A percentile compares a stretch with the other conserved stretches of the same genome.
Evolutionary conservation across 192 early-diverging fungal genomes (phyloP).

Genomic region (Coemansia erecta): DNA sequence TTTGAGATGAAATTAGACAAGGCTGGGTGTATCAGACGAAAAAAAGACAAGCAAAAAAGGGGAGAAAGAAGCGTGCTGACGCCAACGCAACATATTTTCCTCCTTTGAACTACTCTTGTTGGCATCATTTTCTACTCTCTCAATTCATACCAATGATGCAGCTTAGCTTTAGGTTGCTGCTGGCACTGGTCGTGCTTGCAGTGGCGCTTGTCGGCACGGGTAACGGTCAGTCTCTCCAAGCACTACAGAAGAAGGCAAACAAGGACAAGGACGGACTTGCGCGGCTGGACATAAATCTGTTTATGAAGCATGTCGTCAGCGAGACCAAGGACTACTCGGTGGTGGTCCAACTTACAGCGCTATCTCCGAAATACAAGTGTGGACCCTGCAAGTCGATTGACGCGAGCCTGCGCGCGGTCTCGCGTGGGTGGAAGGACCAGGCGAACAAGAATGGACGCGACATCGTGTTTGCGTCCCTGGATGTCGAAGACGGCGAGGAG

Average conservation of each 20-base stretch:
- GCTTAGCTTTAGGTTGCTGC: no score
- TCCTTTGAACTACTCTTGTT: no score
- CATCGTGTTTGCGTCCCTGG: conserved; percentile 42
- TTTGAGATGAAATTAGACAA: no score
- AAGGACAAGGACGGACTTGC: conserved; percentile 35
- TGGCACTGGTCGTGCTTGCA: conserved; percentile 4
- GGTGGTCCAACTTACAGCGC: conserved; percentile 49
- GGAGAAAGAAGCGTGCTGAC: neutral
- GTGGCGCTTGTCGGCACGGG: neutral
- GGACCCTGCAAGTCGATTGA: conserved; percentile 32
- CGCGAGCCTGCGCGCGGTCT: conserved; percentile 30
- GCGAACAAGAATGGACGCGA: conserved; percentile 3
- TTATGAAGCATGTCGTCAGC: conserved; percentile 38
- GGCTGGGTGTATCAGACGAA: neutral
- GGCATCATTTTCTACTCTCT: neutral
- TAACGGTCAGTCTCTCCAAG: conserved; percentile 22
- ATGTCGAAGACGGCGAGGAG: conserved; percentile 49
- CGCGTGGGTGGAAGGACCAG: conserved; percentile 42
- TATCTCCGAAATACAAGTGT: conserved; percentile 48
- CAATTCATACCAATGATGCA: neutral
- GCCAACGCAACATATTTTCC: neutral
- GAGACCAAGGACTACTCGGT: conserved; percentile 47
- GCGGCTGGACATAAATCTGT: conserved; percentile 20
- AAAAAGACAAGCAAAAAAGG: neutral
- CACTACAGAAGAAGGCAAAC: conserved; percentile 20